phyloP scores from a whole-genome alignment of 192 early-diverging fungal genomes.

The Diversispora epigaea region DNA sequence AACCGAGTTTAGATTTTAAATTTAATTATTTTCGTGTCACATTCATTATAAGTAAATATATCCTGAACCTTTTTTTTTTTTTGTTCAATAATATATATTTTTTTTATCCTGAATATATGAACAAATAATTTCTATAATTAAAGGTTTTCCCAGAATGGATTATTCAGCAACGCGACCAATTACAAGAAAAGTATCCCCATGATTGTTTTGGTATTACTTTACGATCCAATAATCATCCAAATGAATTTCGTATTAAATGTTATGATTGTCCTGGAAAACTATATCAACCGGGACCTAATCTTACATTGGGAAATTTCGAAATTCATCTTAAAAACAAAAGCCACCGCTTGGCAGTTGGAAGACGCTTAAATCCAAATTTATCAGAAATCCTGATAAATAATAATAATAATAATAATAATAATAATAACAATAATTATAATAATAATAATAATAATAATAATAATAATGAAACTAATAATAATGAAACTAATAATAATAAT shows the following conservation, averaged over 20 bases:
- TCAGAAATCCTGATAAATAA: neutral
- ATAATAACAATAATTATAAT: neutral
- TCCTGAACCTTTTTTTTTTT: neutral
- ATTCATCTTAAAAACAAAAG: slow-evolving; percentile 51
- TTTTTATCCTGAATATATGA: neutral
- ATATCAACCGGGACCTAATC: slow-evolving; percentile 48
- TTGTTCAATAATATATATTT: neutral
- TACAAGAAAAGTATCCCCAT: slow-evolving; percentile 44
- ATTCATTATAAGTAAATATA: neutral
- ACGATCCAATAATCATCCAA: slow-evolving; percentile 32
- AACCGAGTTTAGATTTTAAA: neutral
- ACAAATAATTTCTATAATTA: neutral
- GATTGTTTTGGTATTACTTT: slow-evolving; percentile 50
- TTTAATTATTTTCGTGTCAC: no score
- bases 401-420: neutral
- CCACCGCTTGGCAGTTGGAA: slow-evolving; percentile 35
- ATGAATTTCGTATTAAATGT: slow-evolving; percentile 47
- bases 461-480: no score
- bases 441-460: no score
- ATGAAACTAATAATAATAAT: no score
- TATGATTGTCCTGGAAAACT: slow-evolving; percentile 54
- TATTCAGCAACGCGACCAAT: slow-evolving; percentile 28
- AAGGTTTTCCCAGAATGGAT: slow-evolving; percentile 44
- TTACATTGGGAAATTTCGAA: slow-evolving; percentile 52
- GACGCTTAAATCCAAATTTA: slow-evolving; percentile 16